Evolutionary conservation across 352 stramenopile genomes (phyloP).

Genomic region (Pythium utonaiense): DNA sequence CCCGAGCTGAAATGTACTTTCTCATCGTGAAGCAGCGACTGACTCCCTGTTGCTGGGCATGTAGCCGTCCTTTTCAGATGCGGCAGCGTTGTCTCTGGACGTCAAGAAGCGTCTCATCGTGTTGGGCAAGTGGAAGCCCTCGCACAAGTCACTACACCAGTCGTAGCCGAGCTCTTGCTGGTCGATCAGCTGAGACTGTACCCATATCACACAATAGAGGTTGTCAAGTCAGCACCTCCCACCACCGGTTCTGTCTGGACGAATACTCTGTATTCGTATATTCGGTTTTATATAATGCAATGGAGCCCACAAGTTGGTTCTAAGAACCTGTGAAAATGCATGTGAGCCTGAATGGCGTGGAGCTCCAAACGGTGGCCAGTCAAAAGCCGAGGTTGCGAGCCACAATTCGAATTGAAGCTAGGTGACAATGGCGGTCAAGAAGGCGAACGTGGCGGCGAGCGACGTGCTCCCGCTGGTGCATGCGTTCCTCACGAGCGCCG

Average conservation of each 20-base stretch:
- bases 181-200: neutral
- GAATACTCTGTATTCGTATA: neutral
- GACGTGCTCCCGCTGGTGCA: conserved; percentile 78
- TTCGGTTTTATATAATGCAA: neutral
- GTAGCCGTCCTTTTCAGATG: conserved; percentile 34
- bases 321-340: conserved; percentile 9
- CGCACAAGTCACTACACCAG: conserved; percentile 17
- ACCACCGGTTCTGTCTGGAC: neutral
- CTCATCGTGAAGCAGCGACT: neutral
- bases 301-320: neutral
- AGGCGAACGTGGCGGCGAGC: conserved; percentile 47
- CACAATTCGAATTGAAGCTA: neutral
- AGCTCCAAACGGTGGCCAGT: conserved; percentile 24
- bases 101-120: conserved; percentile 60
- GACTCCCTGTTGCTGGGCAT: neutral
- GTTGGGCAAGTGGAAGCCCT: conserved; percentile 43
- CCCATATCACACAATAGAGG: conserved; percentile 20
- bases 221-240: neutral
- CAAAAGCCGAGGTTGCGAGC: neutral
- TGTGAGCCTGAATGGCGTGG: conserved; percentile 18
- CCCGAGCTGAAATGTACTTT: neutral
- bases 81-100: conserved; percentile 43
- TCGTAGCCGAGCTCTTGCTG: neutral
- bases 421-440: conserved; percentile 29
- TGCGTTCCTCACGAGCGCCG: conserved; percentile 54